Evolutionary conservation across 148 eudicot genomes (phyloP).

Genomic region (Vaccinium macrocarpon): DNA sequence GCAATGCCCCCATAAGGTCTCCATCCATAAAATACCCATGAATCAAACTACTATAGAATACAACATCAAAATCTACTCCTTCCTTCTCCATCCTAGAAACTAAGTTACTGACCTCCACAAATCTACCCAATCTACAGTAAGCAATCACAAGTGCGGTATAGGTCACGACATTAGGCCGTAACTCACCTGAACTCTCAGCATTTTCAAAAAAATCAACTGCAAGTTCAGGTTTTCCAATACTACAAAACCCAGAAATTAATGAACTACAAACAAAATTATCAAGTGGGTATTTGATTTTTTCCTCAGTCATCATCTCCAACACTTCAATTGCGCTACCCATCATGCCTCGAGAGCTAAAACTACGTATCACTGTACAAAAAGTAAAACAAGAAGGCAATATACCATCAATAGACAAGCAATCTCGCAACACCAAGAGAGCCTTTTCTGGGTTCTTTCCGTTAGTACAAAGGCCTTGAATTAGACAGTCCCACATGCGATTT

Average conservation of each 20-base stretch:
- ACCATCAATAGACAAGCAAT: slow-evolving; percentile 28
- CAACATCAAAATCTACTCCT: slow-evolving; percentile 41
- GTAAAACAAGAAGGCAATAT: slow-evolving; percentile 37
- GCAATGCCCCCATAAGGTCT: slow-evolving; percentile 26
- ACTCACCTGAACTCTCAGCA: slow-evolving; percentile 29
- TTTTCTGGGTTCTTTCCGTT: slow-evolving; percentile 36
- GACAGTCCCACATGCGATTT: slow-evolving; percentile 33
- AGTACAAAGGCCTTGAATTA: slow-evolving; percentile 40
- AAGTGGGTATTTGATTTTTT: slow-evolving; percentile 35
- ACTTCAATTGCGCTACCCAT: slow-evolving; percentile 45
- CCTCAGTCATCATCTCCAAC: slow-evolving; percentile 39
- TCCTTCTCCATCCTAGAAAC: slow-evolving; percentile 37
- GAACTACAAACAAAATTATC: slow-evolving; percentile 47
- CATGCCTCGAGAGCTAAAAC: slow-evolving; percentile 32
- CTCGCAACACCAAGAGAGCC: slow-evolving; percentile 32
- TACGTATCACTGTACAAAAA: slow-evolving; percentile 32
- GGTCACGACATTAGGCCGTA: slow-evolving; percentile 35
- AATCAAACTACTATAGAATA: slow-evolving; percentile 46
- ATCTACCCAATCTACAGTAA: slow-evolving; percentile 32
- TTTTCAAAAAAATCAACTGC: slow-evolving; percentile 44
- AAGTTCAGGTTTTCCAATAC: slow-evolving; percentile 46
- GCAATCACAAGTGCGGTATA: slow-evolving; percentile 42
- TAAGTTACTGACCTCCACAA: slow-evolving; percentile 29
- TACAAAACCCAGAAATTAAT: slow-evolving; percentile 50
- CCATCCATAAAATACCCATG: slow-evolving; percentile 43